Percentiles rank a stretch among this genome's conserved stretches.
These are phyloP conservation scores for Botryosphaeria agaves DNA, from an alignment of 2,329 filamentous ascomycete species.

Conservation along the genomic window DNA sequence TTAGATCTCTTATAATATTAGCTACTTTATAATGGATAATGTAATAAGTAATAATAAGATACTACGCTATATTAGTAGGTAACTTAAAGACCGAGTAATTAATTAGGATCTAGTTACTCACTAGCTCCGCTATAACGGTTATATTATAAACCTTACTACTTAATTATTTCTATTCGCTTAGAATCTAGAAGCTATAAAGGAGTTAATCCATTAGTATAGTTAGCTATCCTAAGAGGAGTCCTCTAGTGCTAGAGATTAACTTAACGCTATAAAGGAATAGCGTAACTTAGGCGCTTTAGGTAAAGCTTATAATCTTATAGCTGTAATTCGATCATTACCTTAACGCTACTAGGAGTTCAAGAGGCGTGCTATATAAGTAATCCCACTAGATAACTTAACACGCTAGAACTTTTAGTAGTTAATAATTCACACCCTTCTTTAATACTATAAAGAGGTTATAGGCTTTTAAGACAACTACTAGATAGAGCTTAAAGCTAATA, in stretches of 20 bases:
- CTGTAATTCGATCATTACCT: background rate
- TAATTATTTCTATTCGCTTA: background rate
- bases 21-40: background rate
- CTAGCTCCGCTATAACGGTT: background rate
- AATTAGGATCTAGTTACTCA: background rate
- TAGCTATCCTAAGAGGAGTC: background rate
- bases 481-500: background rate
- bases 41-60: background rate
- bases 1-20: background rate
- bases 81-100: background rate
- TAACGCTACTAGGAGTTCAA: background rate
- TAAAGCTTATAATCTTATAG: background rate
- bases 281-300: background rate
- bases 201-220: background rate
- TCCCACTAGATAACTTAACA: background rate
- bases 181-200: background rate
- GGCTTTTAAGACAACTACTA: constrained; percentile 1
- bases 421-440: background rate
- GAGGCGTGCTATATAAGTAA: background rate
- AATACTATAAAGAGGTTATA: constrained; percentile 1
- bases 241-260: background rate
- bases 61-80: background rate
- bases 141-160: background rate
- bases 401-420: background rate
- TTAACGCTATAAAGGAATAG: background rate